Base-by-base conservation (phyloP, 2,329 filamentous ascomycete species). In the Shiraia sp. region DNA sequence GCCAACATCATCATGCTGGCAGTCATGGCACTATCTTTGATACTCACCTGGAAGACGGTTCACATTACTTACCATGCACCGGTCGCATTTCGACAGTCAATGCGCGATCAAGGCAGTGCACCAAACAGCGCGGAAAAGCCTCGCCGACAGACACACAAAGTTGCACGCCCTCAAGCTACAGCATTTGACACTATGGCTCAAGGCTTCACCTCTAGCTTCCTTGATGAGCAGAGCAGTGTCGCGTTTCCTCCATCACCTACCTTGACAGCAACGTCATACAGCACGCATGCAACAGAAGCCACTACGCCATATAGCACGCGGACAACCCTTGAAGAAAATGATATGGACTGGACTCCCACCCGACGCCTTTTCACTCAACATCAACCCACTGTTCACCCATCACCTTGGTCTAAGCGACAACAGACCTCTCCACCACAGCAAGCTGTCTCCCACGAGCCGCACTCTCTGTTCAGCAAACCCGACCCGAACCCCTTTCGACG, bases 271-370 rank as follows among this genome's bases (percentile, higher is more conserved):
- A 32, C 48, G 3, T 63, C 63, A 8, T 46, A 54, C 15, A 49
- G 51, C 0, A 57, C 55, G 8, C 40, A 59, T 40, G 53, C 53
- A 17, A 66, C 53, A 22, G 57, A 61, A 6, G 55, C 45, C 41
- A 59, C 55, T 9, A 64, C 62, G 1, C 57, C 59, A 6, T 55
- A 50, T 23, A 29, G 36, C 5, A 40, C 44, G 31, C 40, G 45
- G 29, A 41, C 36, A 45, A 36, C 32, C 15, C 49, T 49, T 14
- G 47, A 50, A 13, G 72, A 72, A 1, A 80, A 86, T 27, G 78
- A 79, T 40, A 90, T 91, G 87, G 87, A 90, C 58, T 89, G 86
- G 82, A 80, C 83, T 2, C 84, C 85, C 1, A 82, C 81, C 9
- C 36, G 40, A 12, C 43, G 47, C 9, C 50, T 50, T 27, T 66